These are phyloP conservation scores for Immersiporthe knoxdaviesiana DNA, from an alignment of 2,329 filamentous ascomycete genomes.

Conservation along the genomic window DNA sequence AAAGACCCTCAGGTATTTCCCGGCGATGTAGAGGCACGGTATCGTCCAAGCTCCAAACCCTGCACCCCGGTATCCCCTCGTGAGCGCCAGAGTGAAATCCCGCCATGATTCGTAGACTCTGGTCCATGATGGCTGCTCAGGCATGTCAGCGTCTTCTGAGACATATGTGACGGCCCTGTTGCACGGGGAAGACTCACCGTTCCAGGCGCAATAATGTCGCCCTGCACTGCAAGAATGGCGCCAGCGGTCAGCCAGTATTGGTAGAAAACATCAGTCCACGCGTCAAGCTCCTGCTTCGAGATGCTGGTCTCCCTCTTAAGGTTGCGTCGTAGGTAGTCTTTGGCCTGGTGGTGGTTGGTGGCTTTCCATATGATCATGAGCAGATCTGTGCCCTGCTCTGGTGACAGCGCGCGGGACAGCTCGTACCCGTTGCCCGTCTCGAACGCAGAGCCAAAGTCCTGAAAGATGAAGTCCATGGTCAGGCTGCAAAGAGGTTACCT, in stretches of 20 bases:
- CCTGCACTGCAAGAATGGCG: constrained; percentile 70
- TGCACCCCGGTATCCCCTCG: constrained; percentile 77
- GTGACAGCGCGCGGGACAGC: constrained; percentile 75
- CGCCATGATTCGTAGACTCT: constrained; percentile 89
- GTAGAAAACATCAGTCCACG: constrained; percentile 86
- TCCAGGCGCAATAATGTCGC: constrained; percentile 43
- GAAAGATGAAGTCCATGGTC: constrained; percentile 73
- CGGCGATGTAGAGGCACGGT: constrained; percentile 83
- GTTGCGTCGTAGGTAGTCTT: constrained; percentile 73
- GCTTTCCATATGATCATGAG: constrained; percentile 72
- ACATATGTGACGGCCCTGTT: no score
- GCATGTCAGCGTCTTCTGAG: neutral
- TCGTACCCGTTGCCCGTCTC: constrained; percentile 67
- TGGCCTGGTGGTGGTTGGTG: constrained; percentile 67
- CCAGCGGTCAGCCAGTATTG: constrained; percentile 83
- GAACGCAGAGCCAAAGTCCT: constrained; percentile 73
- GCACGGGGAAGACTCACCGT: constrained; percentile 5
- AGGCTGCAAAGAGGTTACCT: neutral
- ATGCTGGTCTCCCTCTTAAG: constrained; percentile 46
- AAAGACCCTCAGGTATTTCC: constrained; percentile 84
- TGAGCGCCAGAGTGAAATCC: constrained; percentile 74
- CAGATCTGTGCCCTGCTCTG: constrained; percentile 65
- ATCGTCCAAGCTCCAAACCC: constrained; percentile 90
- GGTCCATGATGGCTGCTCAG: constrained; percentile 65
- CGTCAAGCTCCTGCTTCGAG: constrained; percentile 67